phyloP scores from a whole-genome alignment of 345 rosid species.

The Ailanthus altissimus region DNA sequence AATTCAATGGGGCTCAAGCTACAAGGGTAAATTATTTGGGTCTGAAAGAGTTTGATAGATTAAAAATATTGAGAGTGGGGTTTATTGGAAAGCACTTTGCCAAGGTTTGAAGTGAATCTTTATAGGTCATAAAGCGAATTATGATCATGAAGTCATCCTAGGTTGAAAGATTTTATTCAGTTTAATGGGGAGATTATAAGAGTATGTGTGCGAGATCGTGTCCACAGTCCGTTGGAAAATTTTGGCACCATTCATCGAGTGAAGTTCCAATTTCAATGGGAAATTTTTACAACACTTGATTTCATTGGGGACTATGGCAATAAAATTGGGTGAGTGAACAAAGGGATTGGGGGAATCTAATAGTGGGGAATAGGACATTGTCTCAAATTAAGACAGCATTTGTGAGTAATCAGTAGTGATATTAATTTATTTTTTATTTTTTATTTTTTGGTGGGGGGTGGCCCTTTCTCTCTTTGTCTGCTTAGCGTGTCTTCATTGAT shows the following conservation, averaged over 20 bases:
- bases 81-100: neutral
- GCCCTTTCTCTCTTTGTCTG: neutral
- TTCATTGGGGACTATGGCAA: neutral
- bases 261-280: neutral
- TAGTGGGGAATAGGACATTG: conserved; percentile 6
- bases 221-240: neutral
- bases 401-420: neutral
- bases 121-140: neutral
- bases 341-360: neutral
- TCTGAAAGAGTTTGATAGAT: neutral
- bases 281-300: neutral
- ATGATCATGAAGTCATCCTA: neutral
- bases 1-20: neutral
- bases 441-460: neutral
- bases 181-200: neutral
- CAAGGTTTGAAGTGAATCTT: neutral
- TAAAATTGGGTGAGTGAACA: neutral
- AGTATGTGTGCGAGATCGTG: neutral
- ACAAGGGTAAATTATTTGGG: neutral
- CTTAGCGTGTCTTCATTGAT: neutral
- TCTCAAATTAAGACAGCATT: neutral
- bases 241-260: neutral
- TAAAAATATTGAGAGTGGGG: neutral
- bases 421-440: neutral
- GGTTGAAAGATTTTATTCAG: neutral